Conservation (phyloP, 371 early-diverging fungal genomes). For the Zychaea mexicana region DNA sequence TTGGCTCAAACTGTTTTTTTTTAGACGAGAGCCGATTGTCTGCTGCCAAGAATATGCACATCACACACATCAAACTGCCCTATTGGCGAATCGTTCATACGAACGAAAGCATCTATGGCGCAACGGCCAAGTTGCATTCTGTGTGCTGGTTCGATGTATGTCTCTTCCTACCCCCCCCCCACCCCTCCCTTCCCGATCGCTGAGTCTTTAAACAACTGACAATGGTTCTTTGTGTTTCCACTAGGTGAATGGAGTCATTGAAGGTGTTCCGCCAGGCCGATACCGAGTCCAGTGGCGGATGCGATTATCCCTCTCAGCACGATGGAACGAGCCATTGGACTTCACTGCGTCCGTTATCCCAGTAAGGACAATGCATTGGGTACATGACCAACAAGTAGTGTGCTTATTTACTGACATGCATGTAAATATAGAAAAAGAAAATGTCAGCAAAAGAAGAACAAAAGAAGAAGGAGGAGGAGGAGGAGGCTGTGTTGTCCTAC, state of each 20-base stretch:
- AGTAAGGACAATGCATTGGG: neutral
- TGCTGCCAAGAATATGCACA: constrained; percentile 31
- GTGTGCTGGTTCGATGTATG: constrained; percentile 44
- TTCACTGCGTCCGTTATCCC: constrained; percentile 4
- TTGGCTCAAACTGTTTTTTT: neutral
- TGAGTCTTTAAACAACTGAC: too few relatives aligned
- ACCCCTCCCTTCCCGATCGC: too few relatives aligned
- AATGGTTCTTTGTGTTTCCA: neutral
- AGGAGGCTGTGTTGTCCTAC: neutral
- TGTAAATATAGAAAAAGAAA: neutral
- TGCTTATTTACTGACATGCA: neutral
- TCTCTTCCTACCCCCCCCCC: neutral
- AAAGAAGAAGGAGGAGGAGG: neutral
- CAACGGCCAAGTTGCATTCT: constrained; percentile 28
- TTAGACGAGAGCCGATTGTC: constrained; percentile 13
- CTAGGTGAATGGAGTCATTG: constrained; percentile 16
- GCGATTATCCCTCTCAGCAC: constrained; percentile 14
- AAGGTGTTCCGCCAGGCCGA: constrained; percentile 19
- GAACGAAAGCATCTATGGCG: constrained; percentile 30
- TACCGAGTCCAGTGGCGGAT: constrained; percentile 24
- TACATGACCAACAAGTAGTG: neutral
- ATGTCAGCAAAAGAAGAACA: too few relatives aligned
- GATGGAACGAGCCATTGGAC: constrained; percentile 21
- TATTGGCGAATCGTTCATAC: constrained; percentile 36
- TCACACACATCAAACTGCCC: constrained; percentile 33